Percentiles rank a stretch among this genome's conserved stretches.
Evolutionary conservation across 1,284 basidiomycete species (phyloP).

Genomic region (Peniophora sp.): DNA sequence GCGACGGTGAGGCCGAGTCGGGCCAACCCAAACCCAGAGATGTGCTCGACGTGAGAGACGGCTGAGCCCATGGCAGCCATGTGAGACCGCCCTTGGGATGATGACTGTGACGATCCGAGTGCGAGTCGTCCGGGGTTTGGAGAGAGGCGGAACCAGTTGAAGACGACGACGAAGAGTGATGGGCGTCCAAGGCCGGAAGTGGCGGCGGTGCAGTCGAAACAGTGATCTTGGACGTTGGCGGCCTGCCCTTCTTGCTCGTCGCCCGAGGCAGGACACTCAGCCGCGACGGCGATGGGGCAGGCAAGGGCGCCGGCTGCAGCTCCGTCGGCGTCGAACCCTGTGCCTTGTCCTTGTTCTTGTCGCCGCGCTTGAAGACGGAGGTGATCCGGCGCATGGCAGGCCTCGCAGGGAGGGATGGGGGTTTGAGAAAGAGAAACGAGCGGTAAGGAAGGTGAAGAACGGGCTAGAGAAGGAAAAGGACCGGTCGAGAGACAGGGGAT

Average conservation of each 20-base stretch:
- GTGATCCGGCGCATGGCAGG: conserved; percentile 41
- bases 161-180: conserved; percentile 45
- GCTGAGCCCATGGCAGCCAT: conserved; percentile 40
- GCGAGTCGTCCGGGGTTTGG: conserved; percentile 55
- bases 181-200: conserved; percentile 15
- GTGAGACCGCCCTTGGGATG: conserved; percentile 22
- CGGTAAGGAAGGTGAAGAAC: conserved; percentile 8
- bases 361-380: conserved; percentile 50
- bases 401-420: conserved; percentile 9
- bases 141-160: conserved; percentile 53
- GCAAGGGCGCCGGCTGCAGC: conserved; percentile 5
- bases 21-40: conserved; percentile 13
- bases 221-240: conserved; percentile 19
- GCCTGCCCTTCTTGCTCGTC: conserved; percentile 20
- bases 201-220: conserved; percentile 11
- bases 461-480: not conserved
- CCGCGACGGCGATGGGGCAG: not conserved
- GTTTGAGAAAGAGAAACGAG: conserved; percentile 6
- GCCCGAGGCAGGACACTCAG: conserved; percentile 3
- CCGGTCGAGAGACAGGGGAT: conserved; percentile 1
- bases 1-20: conserved; percentile 1
- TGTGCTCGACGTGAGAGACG: conserved; percentile 10
- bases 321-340: conserved; percentile 11
- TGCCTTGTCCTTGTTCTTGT: conserved; percentile 31
- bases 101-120: conserved; percentile 20